Evolutionary conservation across 108 stramenopile species (phyloP).

Genomic region (Craspedostauros australis): DNA sequence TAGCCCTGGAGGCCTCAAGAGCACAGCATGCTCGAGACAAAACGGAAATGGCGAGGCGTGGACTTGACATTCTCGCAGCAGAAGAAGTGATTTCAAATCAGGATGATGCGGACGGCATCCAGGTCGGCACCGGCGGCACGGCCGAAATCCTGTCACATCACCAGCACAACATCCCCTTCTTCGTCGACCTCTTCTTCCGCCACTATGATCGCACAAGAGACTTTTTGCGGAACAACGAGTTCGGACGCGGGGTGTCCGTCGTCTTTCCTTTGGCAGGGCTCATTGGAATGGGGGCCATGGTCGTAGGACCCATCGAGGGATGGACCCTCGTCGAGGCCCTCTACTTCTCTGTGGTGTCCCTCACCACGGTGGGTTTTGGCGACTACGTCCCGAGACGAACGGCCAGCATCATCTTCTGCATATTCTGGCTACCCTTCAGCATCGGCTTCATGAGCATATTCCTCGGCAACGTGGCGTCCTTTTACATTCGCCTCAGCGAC

Average conservation of each 20-base stretch:
- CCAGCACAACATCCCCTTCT: neutral
- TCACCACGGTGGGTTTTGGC: slow-evolving; percentile 80
- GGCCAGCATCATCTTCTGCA: slow-evolving; percentile 69
- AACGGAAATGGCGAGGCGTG: slow-evolving; percentile 17
- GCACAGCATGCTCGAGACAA: slow-evolving; percentile 48
- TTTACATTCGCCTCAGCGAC: slow-evolving; percentile 74
- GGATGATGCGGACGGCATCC: slow-evolving; percentile 4
- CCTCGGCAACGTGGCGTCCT: slow-evolving; percentile 66
- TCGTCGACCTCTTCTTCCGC: slow-evolving; percentile 21
- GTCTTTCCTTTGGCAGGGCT: slow-evolving; percentile 73
- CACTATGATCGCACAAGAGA: slow-evolving; percentile 29
- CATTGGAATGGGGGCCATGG: slow-evolving; percentile 61
- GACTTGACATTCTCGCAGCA: slow-evolving; percentile 6
- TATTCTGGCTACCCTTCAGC: slow-evolving; percentile 76
- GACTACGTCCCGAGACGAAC: slow-evolving; percentile 60
- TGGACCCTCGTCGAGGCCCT: slow-evolving; percentile 76
- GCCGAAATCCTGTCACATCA: slow-evolving; percentile 6
- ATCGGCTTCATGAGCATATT: slow-evolving; percentile 78
- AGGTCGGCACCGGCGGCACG: slow-evolving; percentile 1
- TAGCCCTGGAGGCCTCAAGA: slow-evolving; percentile 70
- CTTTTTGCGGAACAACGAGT: slow-evolving; percentile 51
- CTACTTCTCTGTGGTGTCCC: slow-evolving; percentile 75
- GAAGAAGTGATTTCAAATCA: neutral
- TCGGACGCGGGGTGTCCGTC: slow-evolving; percentile 55
- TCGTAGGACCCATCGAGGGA: slow-evolving; percentile 71